Base-by-base conservation (phyloP, 257 asterid genomes). In the Scutellaria barbata region DNA sequence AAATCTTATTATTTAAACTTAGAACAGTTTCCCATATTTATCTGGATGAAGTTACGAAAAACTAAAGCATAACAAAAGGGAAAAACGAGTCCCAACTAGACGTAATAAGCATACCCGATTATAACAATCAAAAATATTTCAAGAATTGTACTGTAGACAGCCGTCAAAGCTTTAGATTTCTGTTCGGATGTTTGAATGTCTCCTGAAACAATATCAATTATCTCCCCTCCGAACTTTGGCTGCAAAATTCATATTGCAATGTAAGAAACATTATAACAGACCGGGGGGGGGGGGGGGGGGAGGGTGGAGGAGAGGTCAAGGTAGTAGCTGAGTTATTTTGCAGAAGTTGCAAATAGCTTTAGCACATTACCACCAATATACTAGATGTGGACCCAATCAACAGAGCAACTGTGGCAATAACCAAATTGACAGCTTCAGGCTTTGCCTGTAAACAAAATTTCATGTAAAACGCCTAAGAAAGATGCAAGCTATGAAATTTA, bases 201-300 rank as follows among this genome's bases (percentile, higher is more conserved):
- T 69, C 95, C 79, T 17, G 96, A 89, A 37, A 89, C 96, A 47
- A 89, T 86, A 75, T 89, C 96, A 74, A 89, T 89, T 54, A 89
- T 85, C 71, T 72, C 77, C 65, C 96, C 96, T 71, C 95, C 95
- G 73, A 87, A 89, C 66, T 84, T 87, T 39, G 95, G 92, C 96
- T 89, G 90, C 84, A 82, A 30, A 62, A 66, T 70, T 56, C 71
- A 72, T 77, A 79, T 71, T 33, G 41, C 39, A 61, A 20, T 35
- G 20, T 22, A 58, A 41, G 51, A 17, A 45, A 64, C 30, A 58
- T 81, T 48, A 73, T 30, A 30, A 30, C 1, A 25, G 3, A 25
- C 1, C n/a, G 2, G 1, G 1, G 25, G 1, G 25, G 25, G 25
- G 25, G 25, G 25, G 25, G 25, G 35, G 35, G 35, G 35, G 35